These are phyloP conservation scores for Prototheca wickerhamii DNA, from an alignment of 163 green algal species.

Conservation along the genomic window DNA sequence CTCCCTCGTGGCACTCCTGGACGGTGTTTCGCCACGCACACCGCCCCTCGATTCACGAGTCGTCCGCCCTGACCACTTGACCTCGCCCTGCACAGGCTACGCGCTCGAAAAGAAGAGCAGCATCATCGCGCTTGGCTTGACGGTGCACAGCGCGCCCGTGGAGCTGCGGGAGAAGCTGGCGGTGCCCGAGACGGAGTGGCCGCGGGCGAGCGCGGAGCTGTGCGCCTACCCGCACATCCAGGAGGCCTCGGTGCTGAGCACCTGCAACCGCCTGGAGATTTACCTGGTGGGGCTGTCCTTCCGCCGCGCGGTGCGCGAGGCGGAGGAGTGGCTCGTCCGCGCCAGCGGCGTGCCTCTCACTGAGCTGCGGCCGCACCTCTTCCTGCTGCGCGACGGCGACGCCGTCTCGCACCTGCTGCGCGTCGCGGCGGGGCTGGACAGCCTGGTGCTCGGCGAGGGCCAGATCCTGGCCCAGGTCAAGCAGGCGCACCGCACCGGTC, in stretches of 20 bases:
- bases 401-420: conserved; percentile 89
- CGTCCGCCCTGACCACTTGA: neutral
- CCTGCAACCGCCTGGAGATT: conserved; percentile 99
- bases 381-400: conserved; percentile 91
- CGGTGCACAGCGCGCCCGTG: conserved; percentile 91
- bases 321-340: conserved; percentile 94
- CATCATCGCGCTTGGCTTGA: conserved; percentile 95
- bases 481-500: conserved; percentile 71
- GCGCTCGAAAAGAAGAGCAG: conserved; percentile 81
- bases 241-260: conserved; percentile 93
- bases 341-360: conserved; percentile 82
- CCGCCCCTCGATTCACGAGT: neutral
- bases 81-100: conserved; percentile 61
- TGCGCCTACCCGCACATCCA: conserved; percentile 91
- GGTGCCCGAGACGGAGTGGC: conserved; percentile 83
- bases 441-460: conserved; percentile 97
- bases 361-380: conserved; percentile 87
- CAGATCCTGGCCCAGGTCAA: conserved; percentile 96
- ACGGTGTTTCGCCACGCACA: neutral
- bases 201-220: conserved; percentile 88
- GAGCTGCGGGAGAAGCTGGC: conserved; percentile 96
- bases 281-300: conserved; percentile 90
- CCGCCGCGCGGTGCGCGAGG: conserved; percentile 86
- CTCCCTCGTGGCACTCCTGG: neutral
- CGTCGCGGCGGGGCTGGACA: conserved; percentile 91